Base-by-base conservation (phyloP, 257 asterid species). In the Nicotiana noctiflora region DNA sequence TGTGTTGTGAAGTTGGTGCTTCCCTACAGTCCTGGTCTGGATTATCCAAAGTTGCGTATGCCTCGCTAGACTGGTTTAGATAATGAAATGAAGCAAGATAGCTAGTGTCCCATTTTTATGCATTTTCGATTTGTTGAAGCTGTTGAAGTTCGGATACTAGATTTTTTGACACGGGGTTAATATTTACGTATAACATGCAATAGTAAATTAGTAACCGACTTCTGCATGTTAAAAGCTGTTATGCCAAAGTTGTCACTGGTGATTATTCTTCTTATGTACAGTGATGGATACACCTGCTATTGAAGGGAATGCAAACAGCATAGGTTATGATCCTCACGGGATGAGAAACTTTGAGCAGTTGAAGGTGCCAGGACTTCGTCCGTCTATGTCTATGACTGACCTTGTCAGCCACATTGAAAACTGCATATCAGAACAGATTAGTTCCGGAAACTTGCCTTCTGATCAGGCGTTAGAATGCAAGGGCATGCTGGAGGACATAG, bases 361-460 rank as follows among this genome's bases (percentile, higher is more conserved):
- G 79, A 88, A 83, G 76, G 80, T 81, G 75, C 83, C 86, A 3
- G 93, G 88, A 56, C 77, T 91, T 70, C 86, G 72, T 29, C 88
- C 84, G 63, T 89, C 98, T 51, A 84, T 89, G 84, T 92, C 98
- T 4, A 77, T 94, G 91, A 87, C 86, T 31, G 97, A 92, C 83
- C 89, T 94, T 27, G 85, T 93, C 84, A 93, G 87, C 85, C 93
- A 89, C 87, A 82, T 92, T 12, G 94, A 88, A 32, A 80, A 84
- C 77, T 83, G 89, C 70, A 89, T 94, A 23, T 90, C 98, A 0
- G 94, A 89, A 83, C 92, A 93, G 83, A 76, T 89, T 81, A 90
- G 86, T 80, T 88, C 89, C 19, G 94, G 97, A 81, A 87, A 81
- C 84, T 81, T 89, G 66, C 91, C 92, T 75, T 83, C 88, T 14